Base-by-base conservation (phyloP, 1,284 basidiomycete genomes). In the Thecaphora frezii region DNA sequence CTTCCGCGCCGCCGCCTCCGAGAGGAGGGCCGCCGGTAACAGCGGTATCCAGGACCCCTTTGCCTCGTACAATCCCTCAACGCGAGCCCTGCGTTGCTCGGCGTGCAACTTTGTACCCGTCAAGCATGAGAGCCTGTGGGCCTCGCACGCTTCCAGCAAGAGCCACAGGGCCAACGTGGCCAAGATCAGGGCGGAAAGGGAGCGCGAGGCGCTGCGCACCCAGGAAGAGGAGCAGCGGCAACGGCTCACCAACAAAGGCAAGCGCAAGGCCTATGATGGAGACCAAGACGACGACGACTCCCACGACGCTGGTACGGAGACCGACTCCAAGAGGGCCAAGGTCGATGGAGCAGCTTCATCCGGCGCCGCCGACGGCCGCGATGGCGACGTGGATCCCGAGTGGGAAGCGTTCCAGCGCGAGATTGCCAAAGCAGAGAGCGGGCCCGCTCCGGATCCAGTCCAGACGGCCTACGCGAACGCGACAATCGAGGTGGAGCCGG, bases 51-150 rank as follows among this genome's bases (percentile, higher is more conserved):
- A 47, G 24, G 68, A 73, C 30, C 58, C 46, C 1, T 73, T 66
- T 42, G 71, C 71, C 5, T 65, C 68, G 3, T 73, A 71, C 56
- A 46, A 58, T 40, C 54, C 54, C 2, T 52, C 62, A 8, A 55
- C 55, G 0, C 60, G 66, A 3, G 54, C 47, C 1, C 54, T 73
- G 13, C 68, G 69, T 19, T 73, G 71, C 45, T 53, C 58, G 1
- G 71, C 71, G 9, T 73, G 71, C 60, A 52, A 59, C 53, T 66
- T 49, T 26, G 46, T 60, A 19, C 38, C 58, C 25, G 62, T 73
- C 55, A 73, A 70, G 53, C 71, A 71, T 46, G 71, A 73, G 30
- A 63, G 50, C 26, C 60, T 73, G 5, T 73, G 71, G 71, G 51
- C 51, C 25, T 44, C 65, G 1, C 71, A 73, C 44, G 59, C 58